Conservation (phyloP, 2,329 filamentous ascomycete species). For the Stagonosporopsis vannaccii region DNA sequence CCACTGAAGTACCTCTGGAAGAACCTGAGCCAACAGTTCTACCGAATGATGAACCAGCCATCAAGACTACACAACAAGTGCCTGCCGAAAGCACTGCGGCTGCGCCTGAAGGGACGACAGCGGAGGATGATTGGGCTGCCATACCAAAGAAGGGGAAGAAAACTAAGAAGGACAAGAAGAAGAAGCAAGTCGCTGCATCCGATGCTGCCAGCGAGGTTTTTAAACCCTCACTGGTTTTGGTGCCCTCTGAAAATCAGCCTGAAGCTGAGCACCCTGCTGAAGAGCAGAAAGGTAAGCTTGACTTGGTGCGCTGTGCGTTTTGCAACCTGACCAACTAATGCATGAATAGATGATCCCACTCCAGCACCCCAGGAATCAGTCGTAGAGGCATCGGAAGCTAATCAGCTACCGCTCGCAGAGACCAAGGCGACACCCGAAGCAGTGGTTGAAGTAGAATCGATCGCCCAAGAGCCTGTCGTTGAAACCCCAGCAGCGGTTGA, state of each 20-base stretch:
- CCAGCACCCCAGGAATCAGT: slow-evolving; percentile 10
- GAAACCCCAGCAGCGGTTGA: slow-evolving; percentile 11
- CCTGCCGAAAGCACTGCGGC: neutral
- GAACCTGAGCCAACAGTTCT: neutral
- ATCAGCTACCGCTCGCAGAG: slow-evolving; percentile 5
- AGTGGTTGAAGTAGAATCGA: slow-evolving; percentile 15
- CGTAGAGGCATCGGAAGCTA: slow-evolving; percentile 11
- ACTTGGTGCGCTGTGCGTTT: neutral
- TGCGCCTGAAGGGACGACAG: neutral
- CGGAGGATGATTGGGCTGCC: slow-evolving; percentile 9
- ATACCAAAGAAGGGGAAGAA: slow-evolving; percentile 13
- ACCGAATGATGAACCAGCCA: neutral
- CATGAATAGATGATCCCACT: slow-evolving; percentile 3
- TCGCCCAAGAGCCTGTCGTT: slow-evolving; percentile 14
- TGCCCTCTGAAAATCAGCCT: neutral
- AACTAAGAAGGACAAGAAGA: slow-evolving; percentile 16
- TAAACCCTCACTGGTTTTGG: neutral
- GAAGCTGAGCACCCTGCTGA: slow-evolving; percentile 4
- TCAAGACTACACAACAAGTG: neutral
- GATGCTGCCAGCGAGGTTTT: neutral
- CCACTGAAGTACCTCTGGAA: neutral
- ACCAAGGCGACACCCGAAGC: slow-evolving; percentile 11
- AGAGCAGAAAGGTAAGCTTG: slow-evolving; percentile 6
- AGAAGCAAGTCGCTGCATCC: slow-evolving; percentile 6
- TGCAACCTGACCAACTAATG: slow-evolving; percentile 2